Evolutionary conservation across 2,329 filamentous ascomycete species (phyloP).

Genomic region (Penicillium nordicum): DNA sequence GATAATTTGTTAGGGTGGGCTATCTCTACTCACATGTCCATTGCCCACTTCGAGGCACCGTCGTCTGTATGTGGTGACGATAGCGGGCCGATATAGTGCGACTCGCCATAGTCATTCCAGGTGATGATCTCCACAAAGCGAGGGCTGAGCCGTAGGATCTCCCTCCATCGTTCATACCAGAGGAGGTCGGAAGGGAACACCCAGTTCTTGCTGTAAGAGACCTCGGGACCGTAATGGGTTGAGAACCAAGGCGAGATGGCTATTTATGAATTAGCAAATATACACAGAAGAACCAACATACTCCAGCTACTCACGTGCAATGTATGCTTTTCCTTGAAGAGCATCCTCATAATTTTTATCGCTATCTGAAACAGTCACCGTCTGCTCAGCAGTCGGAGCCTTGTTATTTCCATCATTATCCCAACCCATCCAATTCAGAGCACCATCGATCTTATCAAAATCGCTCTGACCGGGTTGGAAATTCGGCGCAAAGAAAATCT

Average conservation of each 20-base stretch:
- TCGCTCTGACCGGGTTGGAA: conserved; percentile 45
- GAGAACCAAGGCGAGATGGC: conserved; percentile 52
- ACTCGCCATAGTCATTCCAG: conserved; percentile 55
- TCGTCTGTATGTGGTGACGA: conserved; percentile 40
- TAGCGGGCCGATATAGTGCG: conserved; percentile 53
- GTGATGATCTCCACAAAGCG: conserved; percentile 49
- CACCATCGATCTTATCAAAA: conserved; percentile 40
- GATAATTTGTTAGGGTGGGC: too few relatives aligned
- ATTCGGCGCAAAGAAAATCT: conserved; percentile 52
- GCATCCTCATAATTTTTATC: conserved; percentile 37
- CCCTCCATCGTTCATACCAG: conserved; percentile 44
- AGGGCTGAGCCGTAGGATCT: conserved; percentile 45
- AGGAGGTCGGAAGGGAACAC: conserved; percentile 46
- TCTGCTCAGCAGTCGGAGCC: conserved; percentile 43
- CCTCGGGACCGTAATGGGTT: conserved; percentile 47
- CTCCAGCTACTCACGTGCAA: conserved; percentile 41
- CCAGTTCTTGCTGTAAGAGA: conserved; percentile 53
- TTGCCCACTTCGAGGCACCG: conserved; percentile 49
- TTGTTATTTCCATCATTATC: conserved; percentile 47
- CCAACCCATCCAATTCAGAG: conserved; percentile 48
- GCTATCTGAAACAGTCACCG: conserved; percentile 41
- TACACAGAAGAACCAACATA: background rate
- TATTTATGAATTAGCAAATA: conserved; percentile 11
- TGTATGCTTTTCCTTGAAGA: conserved; percentile 45
- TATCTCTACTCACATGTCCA: conserved; percentile 44